Percentiles rank a stretch among this genome's conserved stretches.
phyloP scores from a whole-genome alignment of 1,139 yeast species.

The Pneumocystis wakefieldiae region DNA sequence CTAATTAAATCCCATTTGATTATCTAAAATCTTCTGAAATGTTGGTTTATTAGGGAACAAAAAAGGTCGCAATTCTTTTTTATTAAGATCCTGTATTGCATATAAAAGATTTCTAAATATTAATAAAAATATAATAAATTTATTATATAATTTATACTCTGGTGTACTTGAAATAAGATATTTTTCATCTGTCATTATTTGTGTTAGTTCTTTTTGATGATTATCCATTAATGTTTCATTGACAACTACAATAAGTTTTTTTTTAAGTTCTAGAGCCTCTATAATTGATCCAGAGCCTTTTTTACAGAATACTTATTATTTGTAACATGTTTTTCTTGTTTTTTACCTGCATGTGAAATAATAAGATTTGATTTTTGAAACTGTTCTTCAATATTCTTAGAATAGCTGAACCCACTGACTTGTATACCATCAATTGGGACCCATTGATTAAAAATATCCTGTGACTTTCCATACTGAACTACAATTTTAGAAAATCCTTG shows the following conservation, averaged over 20 bases:
- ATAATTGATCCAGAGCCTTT: slow-evolving; percentile 73
- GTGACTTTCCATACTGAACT: slow-evolving; percentile 58
- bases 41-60: not conserved
- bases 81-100: not conserved
- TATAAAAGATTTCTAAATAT: not conserved
- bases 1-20: not conserved
- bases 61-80: not conserved
- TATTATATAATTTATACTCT: not conserved
- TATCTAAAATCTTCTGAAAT: not conserved
- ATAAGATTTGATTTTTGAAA: slow-evolving; percentile 39
- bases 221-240: slow-evolving; percentile 69
- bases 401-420: slow-evolving; percentile 23
- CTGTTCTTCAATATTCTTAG: slow-evolving; percentile 31
- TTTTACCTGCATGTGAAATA: slow-evolving; percentile 62
- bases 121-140: not conserved
- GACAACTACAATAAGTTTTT: slow-evolving; percentile 47
- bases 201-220: slow-evolving; percentile 72
- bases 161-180: slow-evolving; percentile 20
- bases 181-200: slow-evolving; percentile 32
- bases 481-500: slow-evolving; percentile 31
- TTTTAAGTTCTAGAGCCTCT: slow-evolving; percentile 42
- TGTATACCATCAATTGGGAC: slow-evolving; percentile 5
- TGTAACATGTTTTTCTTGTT: not conserved
- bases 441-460: slow-evolving; percentile 18
- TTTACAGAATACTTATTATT: not conserved